Conservation (phyloP, 2,329 filamentous ascomycete genomes). For the Aspergillus calidoustus region DNA sequence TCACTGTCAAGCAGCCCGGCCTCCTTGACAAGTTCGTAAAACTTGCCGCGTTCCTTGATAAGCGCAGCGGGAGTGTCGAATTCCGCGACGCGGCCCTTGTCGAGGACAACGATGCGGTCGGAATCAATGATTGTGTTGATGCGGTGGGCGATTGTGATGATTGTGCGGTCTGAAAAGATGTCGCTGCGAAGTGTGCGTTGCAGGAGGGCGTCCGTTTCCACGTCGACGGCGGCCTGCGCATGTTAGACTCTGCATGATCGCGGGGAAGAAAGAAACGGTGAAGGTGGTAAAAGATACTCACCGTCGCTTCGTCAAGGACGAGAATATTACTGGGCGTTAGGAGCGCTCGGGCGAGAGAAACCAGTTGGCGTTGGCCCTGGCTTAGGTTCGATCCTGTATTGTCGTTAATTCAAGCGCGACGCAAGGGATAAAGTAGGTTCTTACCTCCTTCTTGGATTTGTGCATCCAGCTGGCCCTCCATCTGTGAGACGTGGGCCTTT, state of each 20-base stretch:
- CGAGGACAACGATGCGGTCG: slow-evolving; percentile 91
- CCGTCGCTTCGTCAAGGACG: slow-evolving; percentile 95
- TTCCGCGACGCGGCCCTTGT: slow-evolving; percentile 86
- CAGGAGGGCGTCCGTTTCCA: slow-evolving; percentile 69
- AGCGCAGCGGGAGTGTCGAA: slow-evolving; percentile 86
- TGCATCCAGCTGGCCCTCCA: slow-evolving; percentile 90
- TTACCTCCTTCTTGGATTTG: slow-evolving; percentile 91
- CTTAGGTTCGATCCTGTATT: slow-evolving; percentile 87
- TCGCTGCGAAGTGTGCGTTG: slow-evolving; percentile 66
- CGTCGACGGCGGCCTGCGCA: slow-evolving; percentile 66
- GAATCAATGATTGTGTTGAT: slow-evolving; percentile 94
- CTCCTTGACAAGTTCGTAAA: slow-evolving; percentile 90
- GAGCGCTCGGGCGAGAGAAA: slow-evolving; percentile 90
- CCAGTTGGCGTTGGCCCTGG: slow-evolving; percentile 89
- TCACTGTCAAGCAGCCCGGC: slow-evolving; percentile 70
- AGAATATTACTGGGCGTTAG: slow-evolving; percentile 96
- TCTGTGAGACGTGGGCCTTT: slow-evolving; percentile 83
- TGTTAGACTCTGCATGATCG: slow-evolving; percentile 6
- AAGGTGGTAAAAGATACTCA: slow-evolving; percentile 40
- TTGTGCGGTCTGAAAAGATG: slow-evolving; percentile 87
- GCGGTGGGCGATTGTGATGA: slow-evolving; percentile 96
- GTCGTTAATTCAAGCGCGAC: slow-evolving; percentile 18
- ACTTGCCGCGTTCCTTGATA: slow-evolving; percentile 75
- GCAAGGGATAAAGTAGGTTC: slow-evolving; percentile 35
- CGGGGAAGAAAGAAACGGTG: slow-evolving; percentile 16